phyloP scores from a whole-genome alignment of 805 yeast species.

The Groenewaldozyma tartarivorans region DNA sequence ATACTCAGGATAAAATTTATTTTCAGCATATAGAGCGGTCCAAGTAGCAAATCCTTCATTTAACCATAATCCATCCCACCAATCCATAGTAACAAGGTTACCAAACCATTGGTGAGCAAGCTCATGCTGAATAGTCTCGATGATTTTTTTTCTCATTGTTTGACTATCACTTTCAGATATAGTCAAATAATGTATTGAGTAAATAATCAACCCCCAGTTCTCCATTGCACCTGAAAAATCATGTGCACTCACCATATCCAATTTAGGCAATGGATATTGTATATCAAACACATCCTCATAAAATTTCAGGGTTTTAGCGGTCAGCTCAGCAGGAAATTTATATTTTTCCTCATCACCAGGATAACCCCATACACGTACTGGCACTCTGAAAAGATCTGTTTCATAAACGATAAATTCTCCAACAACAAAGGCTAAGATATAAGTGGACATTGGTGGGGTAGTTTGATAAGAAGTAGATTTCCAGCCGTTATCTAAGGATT shows the following conservation, averaged over 20 bases:
- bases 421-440: conserved; percentile 71
- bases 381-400: conserved; percentile 45
- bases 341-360: conserved; percentile 58
- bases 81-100: conserved; percentile 78
- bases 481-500: conserved; percentile 42
- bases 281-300: conserved; percentile 59
- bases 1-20: conserved; percentile 71
- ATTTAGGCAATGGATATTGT: conserved; percentile 70
- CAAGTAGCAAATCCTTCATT: conserved; percentile 89
- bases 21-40: conserved; percentile 66
- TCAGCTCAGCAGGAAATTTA: conserved; percentile 50
- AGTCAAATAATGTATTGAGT: conserved; percentile 49
- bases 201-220: conserved; percentile 77
- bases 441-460: conserved; percentile 81
- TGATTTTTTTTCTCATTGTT: conserved; percentile 57
- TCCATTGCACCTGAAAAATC: conserved; percentile 84
- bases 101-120: conserved; percentile 92
- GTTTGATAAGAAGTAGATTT: conserved; percentile 45
- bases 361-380: conserved; percentile 61
- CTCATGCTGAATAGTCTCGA: conserved; percentile 79
- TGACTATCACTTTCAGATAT: conserved; percentile 62
- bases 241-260: conserved; percentile 73
- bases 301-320: conserved; percentile 55
- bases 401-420: conserved; percentile 74
- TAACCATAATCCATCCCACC: conserved; percentile 91